phyloP scores from a whole-genome alignment of 495 filamentous ascomycete genomes.

The Apiosordaria backusii region DNA sequence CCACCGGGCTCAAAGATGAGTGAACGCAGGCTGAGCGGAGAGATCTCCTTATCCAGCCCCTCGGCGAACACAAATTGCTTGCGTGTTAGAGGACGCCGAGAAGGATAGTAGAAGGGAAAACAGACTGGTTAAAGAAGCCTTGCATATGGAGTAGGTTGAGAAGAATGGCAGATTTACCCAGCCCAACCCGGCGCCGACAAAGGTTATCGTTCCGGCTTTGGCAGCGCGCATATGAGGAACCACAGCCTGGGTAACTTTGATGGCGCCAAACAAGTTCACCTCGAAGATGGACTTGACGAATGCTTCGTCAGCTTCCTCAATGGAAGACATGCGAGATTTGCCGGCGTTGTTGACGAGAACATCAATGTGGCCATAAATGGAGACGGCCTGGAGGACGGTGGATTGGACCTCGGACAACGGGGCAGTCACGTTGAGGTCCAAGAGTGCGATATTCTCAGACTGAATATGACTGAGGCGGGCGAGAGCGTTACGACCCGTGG shows the following conservation, averaged over 20 bases:
- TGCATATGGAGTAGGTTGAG: conserved; percentile 18
- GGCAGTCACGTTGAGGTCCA: conserved; percentile 48
- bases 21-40: conserved; percentile 16
- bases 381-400: conserved; percentile 33
- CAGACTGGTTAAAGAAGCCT: conserved; percentile 23
- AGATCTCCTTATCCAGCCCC: conserved; percentile 20
- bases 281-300: conserved; percentile 40
- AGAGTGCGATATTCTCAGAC: conserved; percentile 35
- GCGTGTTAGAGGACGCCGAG: no score
- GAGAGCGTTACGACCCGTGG: conserved; percentile 45
- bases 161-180: conserved; percentile 19
- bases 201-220: conserved; percentile 43
- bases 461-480: conserved; percentile 41
- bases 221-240: conserved; percentile 45
- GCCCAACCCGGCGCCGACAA: conserved; percentile 23
- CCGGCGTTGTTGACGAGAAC: conserved; percentile 58
- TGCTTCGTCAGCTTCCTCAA: conserved; percentile 44
- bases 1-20: conserved; percentile 25
- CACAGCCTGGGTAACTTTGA: conserved; percentile 43
- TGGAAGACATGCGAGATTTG: conserved; percentile 39
- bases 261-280: conserved; percentile 49
- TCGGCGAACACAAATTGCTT: conserved; percentile 25
- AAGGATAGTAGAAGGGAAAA: not conserved
- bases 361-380: conserved; percentile 46
- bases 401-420: conserved; percentile 36